Evolutionary conservation across 768 basidiomycete genomes (phyloP).

Genomic region (Aureoboletus auriporus): DNA sequence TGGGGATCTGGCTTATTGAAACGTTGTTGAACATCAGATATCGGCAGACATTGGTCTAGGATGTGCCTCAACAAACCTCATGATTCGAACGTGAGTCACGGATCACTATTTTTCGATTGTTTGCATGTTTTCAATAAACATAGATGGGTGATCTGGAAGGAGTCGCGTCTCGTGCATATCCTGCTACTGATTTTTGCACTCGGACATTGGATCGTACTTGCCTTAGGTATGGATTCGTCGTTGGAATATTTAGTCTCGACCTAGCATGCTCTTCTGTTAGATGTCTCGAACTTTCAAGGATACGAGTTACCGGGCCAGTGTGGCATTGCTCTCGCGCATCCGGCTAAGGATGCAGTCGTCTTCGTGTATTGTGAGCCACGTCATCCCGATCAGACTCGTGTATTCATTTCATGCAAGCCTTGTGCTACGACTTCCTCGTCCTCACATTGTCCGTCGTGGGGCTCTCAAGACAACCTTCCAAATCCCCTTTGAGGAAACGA

Average conservation of each 20-base stretch:
- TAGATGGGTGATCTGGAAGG: conserved; percentile 29
- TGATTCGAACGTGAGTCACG: conserved; percentile 26
- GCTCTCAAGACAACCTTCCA: conserved; percentile 12
- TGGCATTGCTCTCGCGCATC: neutral
- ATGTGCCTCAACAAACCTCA: conserved; percentile 21
- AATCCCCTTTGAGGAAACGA: conserved; percentile 14
- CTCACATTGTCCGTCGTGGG: conserved; percentile 15
- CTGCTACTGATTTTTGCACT: conserved; percentile 8
- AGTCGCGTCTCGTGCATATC: conserved; percentile 10
- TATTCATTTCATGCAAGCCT: conserved; percentile 14
- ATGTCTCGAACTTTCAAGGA: conserved; percentile 6
- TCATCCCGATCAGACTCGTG: neutral
- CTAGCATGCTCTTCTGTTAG: conserved; percentile 5
- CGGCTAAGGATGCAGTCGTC: conserved; percentile 3
- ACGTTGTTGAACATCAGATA: conserved; percentile 3
- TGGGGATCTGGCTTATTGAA: neutral
- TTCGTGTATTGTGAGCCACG: conserved; percentile 18
- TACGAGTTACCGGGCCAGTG: neutral
- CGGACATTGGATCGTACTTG: conserved; percentile 23
- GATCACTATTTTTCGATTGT: neutral
- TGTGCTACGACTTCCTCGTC: conserved; percentile 18
- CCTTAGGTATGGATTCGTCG: conserved; percentile 5
- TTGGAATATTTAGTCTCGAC: neutral
- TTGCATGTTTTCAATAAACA: neutral
- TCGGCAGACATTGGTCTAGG: conserved; percentile 12